phyloP scores from a whole-genome alignment of 805 yeast genomes.

The Maudiozyma turicensis region DNA sequence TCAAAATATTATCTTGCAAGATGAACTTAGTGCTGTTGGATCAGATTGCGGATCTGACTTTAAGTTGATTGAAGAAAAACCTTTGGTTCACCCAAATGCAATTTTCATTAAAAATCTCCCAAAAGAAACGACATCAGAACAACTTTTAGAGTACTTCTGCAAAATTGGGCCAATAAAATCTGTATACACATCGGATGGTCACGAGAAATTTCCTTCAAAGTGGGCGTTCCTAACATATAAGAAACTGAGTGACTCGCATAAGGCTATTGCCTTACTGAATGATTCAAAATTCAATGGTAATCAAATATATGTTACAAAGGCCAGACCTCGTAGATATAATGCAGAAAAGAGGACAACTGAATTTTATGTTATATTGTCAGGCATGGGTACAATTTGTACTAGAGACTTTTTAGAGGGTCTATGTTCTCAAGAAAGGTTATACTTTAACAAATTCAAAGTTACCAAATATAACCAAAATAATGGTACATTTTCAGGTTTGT shows the following conservation, averaged over 20 bases:
- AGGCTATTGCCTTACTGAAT: slow-evolving; percentile 30
- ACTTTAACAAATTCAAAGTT: slow-evolving; percentile 4
- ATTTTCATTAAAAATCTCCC: slow-evolving; percentile 30
- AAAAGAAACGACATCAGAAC: slow-evolving; percentile 21
- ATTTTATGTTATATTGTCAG: slow-evolving; percentile 15
- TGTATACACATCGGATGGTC: slow-evolving; percentile 25
- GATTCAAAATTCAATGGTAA: slow-evolving; percentile 22
- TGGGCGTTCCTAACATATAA: slow-evolving; percentile 38
- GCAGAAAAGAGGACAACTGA: background rate
- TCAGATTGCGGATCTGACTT: background rate
- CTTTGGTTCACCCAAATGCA: slow-evolving; percentile 25
- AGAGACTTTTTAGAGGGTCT: slow-evolving; percentile 19
- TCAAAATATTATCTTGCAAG: slow-evolving; percentile 17
- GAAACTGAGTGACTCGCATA: slow-evolving; percentile 27
- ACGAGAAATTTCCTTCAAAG: slow-evolving; percentile 14
- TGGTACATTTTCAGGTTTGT: slow-evolving; percentile 19
- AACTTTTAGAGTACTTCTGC: slow-evolving; percentile 23
- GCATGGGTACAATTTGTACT: slow-evolving; percentile 23
- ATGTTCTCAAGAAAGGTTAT: slow-evolving; percentile 16
- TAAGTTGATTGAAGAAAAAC: background rate
- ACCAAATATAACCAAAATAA: slow-evolving; percentile 1
- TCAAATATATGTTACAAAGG: slow-evolving; percentile 18
- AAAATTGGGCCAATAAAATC: slow-evolving; percentile 29
- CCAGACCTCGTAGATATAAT: slow-evolving; percentile 12
- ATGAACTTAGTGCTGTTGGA: slow-evolving; percentile 5